Evolutionary conservation across 2,329 filamentous ascomycete species (phyloP), one percentile per base, ranked within the genome.

Genomic region (Acrodontium crateriforme): DNA sequence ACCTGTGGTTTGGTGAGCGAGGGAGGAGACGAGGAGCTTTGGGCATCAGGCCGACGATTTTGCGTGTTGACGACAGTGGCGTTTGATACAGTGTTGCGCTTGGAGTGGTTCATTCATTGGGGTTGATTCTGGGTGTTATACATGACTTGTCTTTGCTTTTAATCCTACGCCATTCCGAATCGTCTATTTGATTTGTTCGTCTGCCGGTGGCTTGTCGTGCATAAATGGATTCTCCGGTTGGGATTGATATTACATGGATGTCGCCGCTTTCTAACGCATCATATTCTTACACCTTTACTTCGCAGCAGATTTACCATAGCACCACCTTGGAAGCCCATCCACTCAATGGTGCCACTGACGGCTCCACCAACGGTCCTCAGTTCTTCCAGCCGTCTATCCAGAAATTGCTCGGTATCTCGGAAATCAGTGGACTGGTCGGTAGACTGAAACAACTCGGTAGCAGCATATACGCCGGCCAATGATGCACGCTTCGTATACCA

Each of bases 361-460:
- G 73, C 65, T 13, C 66, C 63, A 3, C 77, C 74, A 3, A 84
- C 40, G 3, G 60, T 67, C 41, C 69, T 64, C 17, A 70, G 61
- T 58, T 91, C 85, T 34, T 72, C 65, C 31, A 92, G 57, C 36
- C 87, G 68, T 23, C 83, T 67, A 30, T 76, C 69, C 29, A 95
- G 59, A 51, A 95, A 98, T 7, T 71, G 65, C 39, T 75, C 74
- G 3, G 89, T 95, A 37, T 85, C 80, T 7, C 49, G 52, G 45
- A 80, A 89, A n/a, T 70, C 71, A 0, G 67, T 59, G 3, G 77
- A 84, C 35, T 62, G 65, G 55, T 95, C 89, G 34, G 78, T 84
- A 13, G 84, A 94, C 84, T 95, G 94, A 58, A 85, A 92, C 4
- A 94, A 62, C 57, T 98, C 89, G 31, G 77, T 54, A 4, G 57